Base-by-base conservation (phyloP, 2,329 filamentous ascomycete genomes). In the Fulvia fulva region DNA sequence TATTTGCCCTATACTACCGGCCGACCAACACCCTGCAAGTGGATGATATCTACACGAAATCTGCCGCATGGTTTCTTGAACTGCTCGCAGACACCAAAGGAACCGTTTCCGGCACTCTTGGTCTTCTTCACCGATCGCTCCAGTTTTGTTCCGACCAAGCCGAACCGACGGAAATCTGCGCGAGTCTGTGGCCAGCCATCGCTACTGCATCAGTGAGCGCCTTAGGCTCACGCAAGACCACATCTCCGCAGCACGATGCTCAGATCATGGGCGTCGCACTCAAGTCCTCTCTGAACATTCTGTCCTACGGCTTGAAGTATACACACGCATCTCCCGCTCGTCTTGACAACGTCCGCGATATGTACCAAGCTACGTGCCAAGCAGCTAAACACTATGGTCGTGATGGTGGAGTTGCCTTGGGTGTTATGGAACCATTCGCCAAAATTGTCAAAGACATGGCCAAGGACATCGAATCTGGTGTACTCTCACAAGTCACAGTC, bases 231-330 rank as follows among this genome's bases (percentile, higher is more conserved):
- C 56, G 61, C 28, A 25, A 28, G 19, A n/a, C 47, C 6, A 26
- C 43, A 12, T 51, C 59, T 6, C 53, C 55, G 7, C 53, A 59
- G 26, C 59, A 56, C 12, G 62, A 64, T 52, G 51, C 57, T 9
- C 53, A 57, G 23, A 50, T 61, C 26, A 58, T 62, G 55, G 63
- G 63, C 21, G 50, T 58, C 22, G 51, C 58, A 32, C 91, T 90
- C 63, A 85, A 88, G 8, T 84, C 88, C 53, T 76, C 88, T 23
- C 80, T 87, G 16, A 86, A 82, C 19, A 81, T 95, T 32, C 78
- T 96, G 2, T 81, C 87, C 65, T 76, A 80, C 63, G 85, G 89
- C 19, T 70, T 88, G 50, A 72, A 73, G 11, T 50, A 56, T n/a
- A 37, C 51, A 9, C 23, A 57, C 34, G 52, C 25, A 3, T 50